Base-by-base conservation (phyloP, 2,329 filamentous ascomycete genomes). In the Scleromitrula shiraiana region DNA sequence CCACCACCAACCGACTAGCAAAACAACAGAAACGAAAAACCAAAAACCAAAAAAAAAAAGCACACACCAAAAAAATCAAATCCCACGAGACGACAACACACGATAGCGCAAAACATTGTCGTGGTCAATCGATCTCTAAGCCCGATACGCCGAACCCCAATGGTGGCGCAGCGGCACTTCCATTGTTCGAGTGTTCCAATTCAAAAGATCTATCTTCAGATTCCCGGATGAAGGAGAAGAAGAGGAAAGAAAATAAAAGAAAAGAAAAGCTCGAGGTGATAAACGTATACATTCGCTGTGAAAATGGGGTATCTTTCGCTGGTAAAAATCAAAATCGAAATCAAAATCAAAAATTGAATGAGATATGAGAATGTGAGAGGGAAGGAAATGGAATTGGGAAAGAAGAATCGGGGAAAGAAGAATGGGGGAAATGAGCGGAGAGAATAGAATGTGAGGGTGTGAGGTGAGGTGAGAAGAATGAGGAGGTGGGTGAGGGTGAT, bases 71-170 rank as follows among this genome's bases (percentile, higher is more conserved):
- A 47, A 55, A 56, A 58, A 55, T 41, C 53, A 56, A 55, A 53
- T 59, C 59, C 59, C 60, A 62, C 56, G 59, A 58, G 53, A 56
- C 51, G 49, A 49, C 47, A 51, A 52, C 46, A 45, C 44, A 59
- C 66, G 67, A 76, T 76, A 76, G 74, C 73, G 74, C 67, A 70
- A 58, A 64, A 68, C 73, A 77, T 76, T 77, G 70, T 76, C 70
- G 62, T 60, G 59, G 58, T 30, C 61, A 29, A 35, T 37, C 20
- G 17, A 56, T 63, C 63, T 54, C 65, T 68, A 64, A 62, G 67
- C 69, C 66, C 64, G 66, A 67, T 67, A 72, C 67, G 66, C 68
- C 68, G 62, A n/a, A 37, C 69, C 68, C 68, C 65, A 65, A 66
- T 67, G 63, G 71, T 73, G 69, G 68, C 68, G 70, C 65, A 69